Percentiles rank a stretch among this genome's conserved stretches.
phyloP scores from a whole-genome alignment of 2,329 filamentous ascomycete species.

The Sclerotinia spermophila region DNA sequence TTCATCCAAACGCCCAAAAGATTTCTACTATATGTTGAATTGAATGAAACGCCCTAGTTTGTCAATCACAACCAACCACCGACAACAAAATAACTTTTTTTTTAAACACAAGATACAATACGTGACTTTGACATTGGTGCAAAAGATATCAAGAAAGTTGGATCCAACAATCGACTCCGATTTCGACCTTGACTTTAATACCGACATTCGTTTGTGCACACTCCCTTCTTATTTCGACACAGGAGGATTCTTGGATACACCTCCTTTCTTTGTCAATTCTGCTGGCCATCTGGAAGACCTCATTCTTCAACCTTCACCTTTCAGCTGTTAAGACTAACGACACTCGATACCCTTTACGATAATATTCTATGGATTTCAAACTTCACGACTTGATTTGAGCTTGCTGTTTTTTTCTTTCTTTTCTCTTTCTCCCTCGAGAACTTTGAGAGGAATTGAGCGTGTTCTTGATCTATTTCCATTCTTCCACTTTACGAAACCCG shows the following conservation, averaged over 20 bases:
- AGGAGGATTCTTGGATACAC: constrained; percentile 14
- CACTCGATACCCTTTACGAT: not conserved
- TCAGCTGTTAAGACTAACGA: not conserved
- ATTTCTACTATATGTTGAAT: not conserved
- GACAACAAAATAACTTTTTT: not conserved
- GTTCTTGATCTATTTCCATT: constrained; percentile 6
- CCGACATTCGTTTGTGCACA: constrained; percentile 10
- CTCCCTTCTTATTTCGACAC: not conserved
- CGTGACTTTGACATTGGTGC: not conserved
- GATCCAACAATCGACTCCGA: not conserved
- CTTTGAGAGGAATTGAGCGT: not conserved
- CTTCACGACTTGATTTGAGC: not conserved
- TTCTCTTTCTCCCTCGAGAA: not conserved
- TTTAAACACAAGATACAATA: not conserved
- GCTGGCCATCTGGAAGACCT: not conserved
- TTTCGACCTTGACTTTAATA: not conserved
- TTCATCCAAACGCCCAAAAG: not conserved
- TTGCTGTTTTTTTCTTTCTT: not conserved
- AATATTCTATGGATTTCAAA: not conserved
- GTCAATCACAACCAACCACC: not conserved
- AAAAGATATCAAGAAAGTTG: not conserved
- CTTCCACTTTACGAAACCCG: constrained; percentile 3
- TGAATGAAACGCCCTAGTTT: constrained; percentile 1
- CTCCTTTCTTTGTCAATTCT: constrained; percentile 10
- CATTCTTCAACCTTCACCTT: not conserved